Evolutionary conservation across 2,329 filamentous ascomycete genomes (phyloP).

Genomic region (Aureobasidium zeae): DNA sequence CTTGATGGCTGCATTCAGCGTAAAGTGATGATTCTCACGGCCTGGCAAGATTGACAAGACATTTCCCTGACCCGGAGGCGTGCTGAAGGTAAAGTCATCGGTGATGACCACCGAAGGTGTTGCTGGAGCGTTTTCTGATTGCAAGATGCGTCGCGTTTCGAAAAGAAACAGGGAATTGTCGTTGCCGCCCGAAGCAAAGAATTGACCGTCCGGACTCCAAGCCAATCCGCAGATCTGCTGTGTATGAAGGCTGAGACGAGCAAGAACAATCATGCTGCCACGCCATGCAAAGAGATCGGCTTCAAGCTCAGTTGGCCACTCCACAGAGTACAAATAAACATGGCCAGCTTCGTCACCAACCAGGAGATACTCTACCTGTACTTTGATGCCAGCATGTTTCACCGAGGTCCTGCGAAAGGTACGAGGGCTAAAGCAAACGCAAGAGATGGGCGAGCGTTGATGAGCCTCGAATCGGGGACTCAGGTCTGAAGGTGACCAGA

Average conservation of each 20-base stretch:
- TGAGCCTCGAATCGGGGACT: conserved; percentile 64
- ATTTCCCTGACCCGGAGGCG: conserved; percentile 21
- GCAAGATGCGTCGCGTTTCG: conserved; percentile 52
- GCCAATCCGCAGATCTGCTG: conserved; percentile 92
- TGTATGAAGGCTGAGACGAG: conserved; percentile 65
- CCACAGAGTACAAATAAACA: conserved; percentile 80
- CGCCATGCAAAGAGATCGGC: conserved; percentile 65
- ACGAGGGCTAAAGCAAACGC: conserved; percentile 69
- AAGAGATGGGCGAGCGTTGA: conserved; percentile 65
- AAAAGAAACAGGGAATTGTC: conserved; percentile 85
- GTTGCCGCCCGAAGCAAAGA: conserved; percentile 83
- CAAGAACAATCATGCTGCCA: conserved; percentile 67
- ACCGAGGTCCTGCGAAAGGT: conserved; percentile 43
- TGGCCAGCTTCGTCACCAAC: conserved; percentile 77
- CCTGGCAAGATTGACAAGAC: conserved; percentile 25
- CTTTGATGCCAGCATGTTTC: conserved; percentile 40
- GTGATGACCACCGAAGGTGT: conserved; percentile 18
- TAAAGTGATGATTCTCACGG: conserved; percentile 59
- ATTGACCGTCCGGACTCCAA: conserved; percentile 67
- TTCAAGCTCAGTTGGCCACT: conserved; percentile 57
- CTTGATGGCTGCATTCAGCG: conserved; percentile 82
- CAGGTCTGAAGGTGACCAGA: conserved; percentile 68
- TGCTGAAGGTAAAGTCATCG: conserved; percentile 15
- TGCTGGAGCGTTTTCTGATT: conserved; percentile 15
- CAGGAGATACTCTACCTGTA: conserved; percentile 71